Base-by-base conservation (phyloP, 2,329 filamentous ascomycete species). In the Lasiodiplodia hormozganensis region DNA sequence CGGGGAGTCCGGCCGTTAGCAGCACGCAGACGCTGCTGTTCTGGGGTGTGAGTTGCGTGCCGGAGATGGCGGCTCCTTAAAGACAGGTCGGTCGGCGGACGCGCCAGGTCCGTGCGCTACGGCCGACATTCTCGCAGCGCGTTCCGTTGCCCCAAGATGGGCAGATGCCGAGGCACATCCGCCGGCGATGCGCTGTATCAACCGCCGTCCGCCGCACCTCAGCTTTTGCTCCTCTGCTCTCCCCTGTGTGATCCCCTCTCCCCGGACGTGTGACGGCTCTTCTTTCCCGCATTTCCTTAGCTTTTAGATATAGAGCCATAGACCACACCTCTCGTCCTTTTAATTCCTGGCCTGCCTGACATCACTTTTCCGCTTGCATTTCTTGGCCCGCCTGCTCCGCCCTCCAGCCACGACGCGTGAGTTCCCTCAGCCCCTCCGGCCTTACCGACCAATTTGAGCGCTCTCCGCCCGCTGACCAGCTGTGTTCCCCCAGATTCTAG, bases 271-370 rank as follows among this genome's bases (percentile, higher is more conserved):
- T 52, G 43, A 52, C 60, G 10, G n/a, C 60, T 14, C 28, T 25
- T 21, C 49, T 25, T 31, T 56, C 51, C 40, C 43, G 52, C 23
- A 21, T 28, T 65, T 51, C 34, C 31, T 65, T 65, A 16, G 25
- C 38, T 54, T 56, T 65, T 65, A 65, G 62, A 65, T 21, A 65
- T 65, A 65, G 62, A 65, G 51, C 51, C 38, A 43, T 64, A 64
- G 47, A 53, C 47, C 16, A 38, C 60, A 21, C 31, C 21, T 31
- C 21, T 38, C 62, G 36, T 56, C 62, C 25, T 31, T 28, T 34
- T 65, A 56, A 54, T 56, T 52, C 40, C n/a, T 34, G 28, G 28
- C 53, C 28, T 54, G 58, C 65, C 43, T 67, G 65, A 67, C 65
- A 67, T 67, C 65, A 67, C 53, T 52, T 36, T 51, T 58, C 65